A percentile compares a stretch with the other conserved stretches of the same genome.
Evolutionary conservation across 768 basidiomycete species (phyloP).

Genomic region (Psilocybe sp.): DNA sequence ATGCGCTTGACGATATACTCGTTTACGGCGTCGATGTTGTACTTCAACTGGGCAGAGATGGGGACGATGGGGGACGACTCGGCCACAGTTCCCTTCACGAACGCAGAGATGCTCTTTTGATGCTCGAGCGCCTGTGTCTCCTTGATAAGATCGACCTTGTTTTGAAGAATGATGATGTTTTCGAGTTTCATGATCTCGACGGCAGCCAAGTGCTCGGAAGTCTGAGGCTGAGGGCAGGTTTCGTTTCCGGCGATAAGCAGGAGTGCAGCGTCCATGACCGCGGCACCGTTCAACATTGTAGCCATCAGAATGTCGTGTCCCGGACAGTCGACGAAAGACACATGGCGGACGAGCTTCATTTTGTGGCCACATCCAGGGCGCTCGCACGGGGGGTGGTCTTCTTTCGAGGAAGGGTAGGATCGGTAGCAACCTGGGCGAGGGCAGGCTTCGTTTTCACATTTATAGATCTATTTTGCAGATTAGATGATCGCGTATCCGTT

Average conservation of each 20-base stretch:
- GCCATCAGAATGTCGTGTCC: conserved; percentile 99
- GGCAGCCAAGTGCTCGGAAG: conserved; percentile 96
- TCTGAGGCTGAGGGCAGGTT: conserved; percentile 98
- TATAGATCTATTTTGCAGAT: conserved; percentile 74
- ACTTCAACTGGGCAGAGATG: conserved; percentile 97
- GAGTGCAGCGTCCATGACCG: conserved; percentile 98
- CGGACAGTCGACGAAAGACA: conserved; percentile 97
- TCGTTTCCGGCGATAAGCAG: conserved; percentile 97
- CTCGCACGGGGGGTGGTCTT: conserved; percentile 91
- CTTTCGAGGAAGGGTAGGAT: conserved; percentile 92
- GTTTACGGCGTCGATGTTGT: conserved; percentile 99
- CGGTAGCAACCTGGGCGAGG: conserved; percentile 93
- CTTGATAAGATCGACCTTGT: conserved; percentile 98
- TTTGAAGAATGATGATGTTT: conserved; percentile 96
- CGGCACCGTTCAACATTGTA: conserved; percentile 99
- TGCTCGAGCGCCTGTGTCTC: conserved; percentile 93
- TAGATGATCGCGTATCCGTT: conserved; percentile 9
- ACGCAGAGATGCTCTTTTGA: conserved; percentile 91
- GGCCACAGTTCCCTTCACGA: conserved; percentile 97
- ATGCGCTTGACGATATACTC: conserved; percentile 98
- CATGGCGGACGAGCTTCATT: conserved; percentile 93
- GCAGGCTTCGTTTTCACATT: conserved; percentile 92
- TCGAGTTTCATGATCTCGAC: conserved; percentile 99
- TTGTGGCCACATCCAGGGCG: conserved; percentile 85
- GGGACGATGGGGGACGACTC: conserved; percentile 97